Percentiles rank a stretch among this genome's conserved stretches.
These are phyloP conservation scores for Syzygium malaccense DNA, from an alignment of 441 rosid species.

Conservation along the genomic window DNA sequence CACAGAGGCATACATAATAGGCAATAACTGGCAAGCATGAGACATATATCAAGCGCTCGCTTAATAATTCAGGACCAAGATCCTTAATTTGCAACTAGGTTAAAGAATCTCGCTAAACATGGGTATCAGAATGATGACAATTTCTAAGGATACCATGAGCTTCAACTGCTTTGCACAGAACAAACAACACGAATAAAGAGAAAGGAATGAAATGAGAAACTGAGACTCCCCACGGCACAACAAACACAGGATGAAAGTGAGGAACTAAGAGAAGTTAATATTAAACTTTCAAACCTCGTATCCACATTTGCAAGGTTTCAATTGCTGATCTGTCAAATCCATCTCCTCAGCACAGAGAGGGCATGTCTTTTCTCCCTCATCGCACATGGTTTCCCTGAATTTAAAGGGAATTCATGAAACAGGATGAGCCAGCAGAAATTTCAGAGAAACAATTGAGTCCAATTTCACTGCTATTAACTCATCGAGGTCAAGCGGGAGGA, in stretches of 20 bases:
- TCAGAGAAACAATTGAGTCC: not conserved
- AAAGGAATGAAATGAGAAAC: not conserved
- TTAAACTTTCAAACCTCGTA: slow-evolving; percentile 43
- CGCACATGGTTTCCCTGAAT: slow-evolving; percentile 61
- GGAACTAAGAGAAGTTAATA: not conserved
- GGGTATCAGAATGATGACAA: not conserved
- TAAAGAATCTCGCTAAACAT: not conserved
- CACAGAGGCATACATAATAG: not conserved
- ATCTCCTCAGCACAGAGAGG: slow-evolving; percentile 93
- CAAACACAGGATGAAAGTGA: not conserved
- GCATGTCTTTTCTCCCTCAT: slow-evolving; percentile 82
- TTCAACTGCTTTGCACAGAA: not conserved
- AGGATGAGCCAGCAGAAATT: not conserved
- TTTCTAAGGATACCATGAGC: not conserved
- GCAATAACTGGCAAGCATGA: not conserved
- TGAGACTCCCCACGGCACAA: not conserved
- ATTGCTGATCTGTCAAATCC: slow-evolving; percentile 93
- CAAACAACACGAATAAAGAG: not conserved
- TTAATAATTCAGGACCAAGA: not conserved
- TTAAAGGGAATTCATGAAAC: not conserved
- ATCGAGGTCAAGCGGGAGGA: not conserved
- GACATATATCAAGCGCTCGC: not conserved
- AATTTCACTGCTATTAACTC: not conserved
- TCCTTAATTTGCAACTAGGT: not conserved
- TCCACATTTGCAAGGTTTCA: slow-evolving; percentile 97